These are phyloP conservation scores for Yamadazyma diospyri DNA, from an alignment of 1,139 yeast genomes.

Conservation along the genomic window DNA sequence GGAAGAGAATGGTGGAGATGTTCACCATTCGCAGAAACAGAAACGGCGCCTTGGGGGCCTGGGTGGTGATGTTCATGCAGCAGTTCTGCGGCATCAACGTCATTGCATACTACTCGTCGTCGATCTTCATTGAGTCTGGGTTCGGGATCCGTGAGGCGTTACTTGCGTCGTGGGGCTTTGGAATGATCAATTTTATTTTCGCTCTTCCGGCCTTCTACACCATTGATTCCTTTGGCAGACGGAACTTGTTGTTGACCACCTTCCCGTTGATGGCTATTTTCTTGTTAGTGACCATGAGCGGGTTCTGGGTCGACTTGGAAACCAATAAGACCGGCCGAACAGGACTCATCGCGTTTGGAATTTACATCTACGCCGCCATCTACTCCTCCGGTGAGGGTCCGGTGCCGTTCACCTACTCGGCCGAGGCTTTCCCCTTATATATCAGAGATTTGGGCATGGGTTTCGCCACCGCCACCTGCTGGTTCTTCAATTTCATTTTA, in stretches of 20 bases:
- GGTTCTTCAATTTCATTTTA: slow-evolving; percentile 81
- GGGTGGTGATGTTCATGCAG: slow-evolving; percentile 85
- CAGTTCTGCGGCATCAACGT: slow-evolving; percentile 92
- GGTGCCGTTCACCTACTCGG: slow-evolving; percentile 85
- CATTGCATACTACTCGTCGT: slow-evolving; percentile 76
- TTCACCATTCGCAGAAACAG: slow-evolving; percentile 74
- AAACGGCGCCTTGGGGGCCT: slow-evolving; percentile 77
- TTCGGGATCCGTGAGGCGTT: slow-evolving; percentile 60
- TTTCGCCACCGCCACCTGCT: slow-evolving; percentile 76
- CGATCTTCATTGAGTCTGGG: slow-evolving; percentile 68
- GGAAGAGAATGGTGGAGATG: slow-evolving; percentile 50
- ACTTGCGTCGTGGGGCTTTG: slow-evolving; percentile 84
- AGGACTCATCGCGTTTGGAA: slow-evolving; percentile 67
- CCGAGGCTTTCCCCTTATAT: slow-evolving; percentile 79
- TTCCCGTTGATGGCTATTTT: slow-evolving; percentile 73
- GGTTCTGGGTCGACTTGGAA: slow-evolving; percentile 59
- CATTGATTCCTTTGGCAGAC: slow-evolving; percentile 76
- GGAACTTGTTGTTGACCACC: slow-evolving; percentile 64
- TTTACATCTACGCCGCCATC: slow-evolving; percentile 68
- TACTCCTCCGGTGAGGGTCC: slow-evolving; percentile 90
- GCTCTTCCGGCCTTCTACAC: slow-evolving; percentile 83
- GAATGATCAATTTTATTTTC: slow-evolving; percentile 74
- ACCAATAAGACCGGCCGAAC: slow-evolving; percentile 48
- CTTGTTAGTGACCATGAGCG: slow-evolving; percentile 70
- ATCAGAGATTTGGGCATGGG: slow-evolving; percentile 87